phyloP scores from a whole-genome alignment of 768 basidiomycete genomes.

The Rhizopogon salebrosus region DNA sequence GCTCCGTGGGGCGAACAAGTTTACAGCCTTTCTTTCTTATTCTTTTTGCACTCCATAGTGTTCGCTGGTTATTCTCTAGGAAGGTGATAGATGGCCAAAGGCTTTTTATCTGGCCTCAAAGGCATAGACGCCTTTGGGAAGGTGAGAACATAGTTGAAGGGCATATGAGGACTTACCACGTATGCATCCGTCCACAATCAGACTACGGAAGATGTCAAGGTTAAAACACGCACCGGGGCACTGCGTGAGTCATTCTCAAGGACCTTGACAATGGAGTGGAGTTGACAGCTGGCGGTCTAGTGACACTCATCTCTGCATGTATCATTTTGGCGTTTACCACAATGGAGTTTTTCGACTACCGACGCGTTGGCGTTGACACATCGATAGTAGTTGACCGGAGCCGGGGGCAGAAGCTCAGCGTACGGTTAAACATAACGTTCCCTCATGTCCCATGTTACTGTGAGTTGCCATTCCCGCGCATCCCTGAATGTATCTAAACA shows the following conservation, averaged over 20 bases:
- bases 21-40: conserved; percentile 5
- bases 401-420: conserved; percentile 90
- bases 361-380: conserved; percentile 80
- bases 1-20: neutral
- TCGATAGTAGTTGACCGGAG: conserved; percentile 93
- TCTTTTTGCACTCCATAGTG: conserved; percentile 6
- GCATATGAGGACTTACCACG: conserved; percentile 5
- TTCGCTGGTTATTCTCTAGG: conserved; percentile 15
- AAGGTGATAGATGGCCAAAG: conserved; percentile 61
- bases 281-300: conserved; percentile 34
- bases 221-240: conserved; percentile 94
- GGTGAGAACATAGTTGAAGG: conserved; percentile 42
- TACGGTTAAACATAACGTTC: conserved; percentile 90
- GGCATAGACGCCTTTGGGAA: conserved; percentile 99
- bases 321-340: conserved; percentile 89
- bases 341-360: conserved; percentile 95
- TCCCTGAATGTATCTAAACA: neutral
- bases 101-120: conserved; percentile 71
- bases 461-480: conserved; percentile 39
- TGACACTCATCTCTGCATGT: conserved; percentile 86
- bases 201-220: conserved; percentile 99
- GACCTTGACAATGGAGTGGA: conserved; percentile 2
- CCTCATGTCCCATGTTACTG: conserved; percentile 96
- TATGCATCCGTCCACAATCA: conserved; percentile 26
- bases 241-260: conserved; percentile 51